Conservation (phyloP, 768 basidiomycete genomes). For the Kwoniella pini region DNA sequence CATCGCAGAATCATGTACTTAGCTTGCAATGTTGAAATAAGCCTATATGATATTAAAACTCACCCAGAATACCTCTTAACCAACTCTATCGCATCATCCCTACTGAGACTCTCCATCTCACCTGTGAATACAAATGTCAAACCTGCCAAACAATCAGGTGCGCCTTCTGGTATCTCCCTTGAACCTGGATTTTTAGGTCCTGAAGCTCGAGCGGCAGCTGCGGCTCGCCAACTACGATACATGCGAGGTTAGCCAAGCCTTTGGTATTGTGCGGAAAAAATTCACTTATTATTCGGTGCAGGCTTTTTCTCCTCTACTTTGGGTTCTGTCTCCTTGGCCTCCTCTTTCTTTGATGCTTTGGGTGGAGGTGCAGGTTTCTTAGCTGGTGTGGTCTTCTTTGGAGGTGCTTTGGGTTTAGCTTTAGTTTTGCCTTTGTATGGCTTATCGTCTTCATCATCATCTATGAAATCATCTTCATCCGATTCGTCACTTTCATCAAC, state of each 20-base stretch:
- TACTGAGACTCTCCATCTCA: conserved; percentile 78
- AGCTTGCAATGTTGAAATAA: neutral
- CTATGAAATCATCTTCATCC: conserved; percentile 25
- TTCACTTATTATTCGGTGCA: conserved; percentile 56
- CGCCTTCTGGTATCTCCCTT: conserved; percentile 72
- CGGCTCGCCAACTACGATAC: conserved; percentile 54
- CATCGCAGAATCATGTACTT: neutral
- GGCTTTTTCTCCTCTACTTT: conserved; percentile 45
- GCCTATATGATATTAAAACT: conserved; percentile 49
- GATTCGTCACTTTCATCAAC: conserved; percentile 27
- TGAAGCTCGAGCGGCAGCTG: conserved; percentile 29
- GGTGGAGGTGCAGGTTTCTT: conserved; percentile 29
- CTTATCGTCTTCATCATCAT: conserved; percentile 38
- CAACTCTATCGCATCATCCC: conserved; percentile 81
- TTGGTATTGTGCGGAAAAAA: too few species aligned
- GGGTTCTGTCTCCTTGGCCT: conserved; percentile 26
- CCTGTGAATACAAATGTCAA: conserved; percentile 95
- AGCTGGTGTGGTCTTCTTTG: conserved; percentile 21
- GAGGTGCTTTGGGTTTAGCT: conserved; percentile 26
- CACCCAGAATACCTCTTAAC: conserved; percentile 93
- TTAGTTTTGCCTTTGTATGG: conserved; percentile 32
- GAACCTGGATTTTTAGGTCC: conserved; percentile 58
- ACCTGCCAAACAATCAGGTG: conserved; percentile 73
- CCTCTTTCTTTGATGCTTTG: conserved; percentile 18
- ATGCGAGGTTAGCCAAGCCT: too few species aligned